Base-by-base conservation (phyloP, 306 rosid genomes). In the Parietaria judaica region DNA sequence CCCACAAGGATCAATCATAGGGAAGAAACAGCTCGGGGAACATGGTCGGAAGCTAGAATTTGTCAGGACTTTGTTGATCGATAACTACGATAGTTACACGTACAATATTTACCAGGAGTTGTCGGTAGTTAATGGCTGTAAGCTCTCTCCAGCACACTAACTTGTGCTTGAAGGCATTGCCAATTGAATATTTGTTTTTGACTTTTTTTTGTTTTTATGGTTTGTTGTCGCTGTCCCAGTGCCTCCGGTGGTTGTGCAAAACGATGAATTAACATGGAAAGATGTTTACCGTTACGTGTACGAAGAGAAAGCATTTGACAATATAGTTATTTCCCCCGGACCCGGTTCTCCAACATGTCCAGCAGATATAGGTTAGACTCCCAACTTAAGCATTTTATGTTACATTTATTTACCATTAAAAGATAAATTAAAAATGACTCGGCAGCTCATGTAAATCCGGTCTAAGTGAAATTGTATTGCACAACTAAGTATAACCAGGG, bases 311-410 rank as follows among this genome's bases (percentile, higher is more conserved):
- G 86, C 90, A 60, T 94, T 94, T 84, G 99, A 94, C 76, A 94
- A 88, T 73, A 73, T 94, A 67, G 99, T 94, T 72, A 88, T 94
- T 79, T 94, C 99, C 52, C 99, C 99, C 56, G 99, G 99, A 72
- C 99, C 99, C 51, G 97, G 99, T 69, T 80, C 99, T 68, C 99
- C 99, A 36, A 67, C 86, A 62, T 84, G 88, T 78, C 78, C 94
- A 0, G 69, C 76, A 51, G 97, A 94, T 76, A 81, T 94, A 79
- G 99, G 99, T 94, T 67, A 75, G 89, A 65, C 58, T 75, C 37
- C 54, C 14, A 34, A 17, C 53, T 53, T 49, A 52, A 53, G 50
- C n/a, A 56, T 36, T 56, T 60, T 63, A 47, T 35, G 43, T 56
- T 52, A 70, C 31, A 39, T 55, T 23, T 31, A 12, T 17, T 43